Conservation (phyloP, 2,329 filamentous ascomycete species). For the Tolypocladium inflatum region DNA sequence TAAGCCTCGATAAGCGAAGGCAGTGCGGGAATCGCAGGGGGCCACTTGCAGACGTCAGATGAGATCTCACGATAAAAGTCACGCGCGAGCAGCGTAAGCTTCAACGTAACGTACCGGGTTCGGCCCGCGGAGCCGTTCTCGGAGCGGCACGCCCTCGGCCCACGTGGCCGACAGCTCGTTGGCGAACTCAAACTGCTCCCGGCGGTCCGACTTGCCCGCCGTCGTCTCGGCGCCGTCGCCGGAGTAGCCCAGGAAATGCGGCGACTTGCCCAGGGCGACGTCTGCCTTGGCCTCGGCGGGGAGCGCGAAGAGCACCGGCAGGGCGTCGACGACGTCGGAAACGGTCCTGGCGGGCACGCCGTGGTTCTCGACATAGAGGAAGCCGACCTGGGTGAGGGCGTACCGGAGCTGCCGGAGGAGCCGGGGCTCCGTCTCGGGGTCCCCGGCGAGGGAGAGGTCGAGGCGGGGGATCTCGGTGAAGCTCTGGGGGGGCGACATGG, state of each 20-base stretch:
- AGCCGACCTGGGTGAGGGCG: slow-evolving; percentile 40
- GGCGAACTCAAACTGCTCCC: slow-evolving; percentile 52
- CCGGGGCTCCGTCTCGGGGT: neutral
- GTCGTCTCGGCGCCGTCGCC: slow-evolving; percentile 46
- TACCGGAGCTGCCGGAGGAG: slow-evolving; percentile 33
- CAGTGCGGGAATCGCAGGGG: neutral
- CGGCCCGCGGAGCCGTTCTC: slow-evolving; percentile 35
- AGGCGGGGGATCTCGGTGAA: neutral
- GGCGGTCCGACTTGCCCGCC: slow-evolving; percentile 36
- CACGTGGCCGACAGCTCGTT: slow-evolving; percentile 38
- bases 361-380: slow-evolving; percentile 43
- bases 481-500: neutral
- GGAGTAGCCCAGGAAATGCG: slow-evolving; percentile 53
- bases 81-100: too few species aligned
- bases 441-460: neutral
- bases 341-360: slow-evolving; percentile 27
- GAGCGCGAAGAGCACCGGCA: slow-evolving; percentile 10
- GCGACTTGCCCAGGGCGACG: slow-evolving; percentile 40
- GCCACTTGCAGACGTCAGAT: neutral
- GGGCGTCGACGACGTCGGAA: slow-evolving; percentile 23
- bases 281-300: slow-evolving; percentile 21
- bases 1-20: slow-evolving; percentile 26
- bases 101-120: slow-evolving; percentile 30
- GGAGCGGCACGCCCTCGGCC: slow-evolving; percentile 21
- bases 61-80: neutral